These are phyloP conservation scores for Coemansia reversa DNA, from an alignment of 192 early-diverging fungal genomes.

Conservation along the genomic window DNA sequence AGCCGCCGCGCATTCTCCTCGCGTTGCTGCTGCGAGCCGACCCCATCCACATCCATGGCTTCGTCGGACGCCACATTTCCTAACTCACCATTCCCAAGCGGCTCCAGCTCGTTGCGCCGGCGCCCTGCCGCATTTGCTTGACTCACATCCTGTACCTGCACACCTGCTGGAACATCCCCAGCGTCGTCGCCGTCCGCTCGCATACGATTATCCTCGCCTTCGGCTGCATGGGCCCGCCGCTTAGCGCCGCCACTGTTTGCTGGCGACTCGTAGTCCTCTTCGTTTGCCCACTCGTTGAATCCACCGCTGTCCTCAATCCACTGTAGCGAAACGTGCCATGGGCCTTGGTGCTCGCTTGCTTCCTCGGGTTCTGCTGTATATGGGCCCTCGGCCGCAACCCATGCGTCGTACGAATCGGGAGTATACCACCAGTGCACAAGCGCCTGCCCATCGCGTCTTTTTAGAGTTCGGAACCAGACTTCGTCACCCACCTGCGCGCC, in stretches of 20 bases:
- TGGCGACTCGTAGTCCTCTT: constrained; percentile 76
- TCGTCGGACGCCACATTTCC: constrained; percentile 25
- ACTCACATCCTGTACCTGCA: constrained; percentile 19
- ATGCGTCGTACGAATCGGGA: constrained; percentile 78
- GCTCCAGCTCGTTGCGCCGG: constrained; percentile 44
- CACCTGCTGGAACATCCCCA: constrained; percentile 17
- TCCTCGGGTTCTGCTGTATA: constrained; percentile 61
- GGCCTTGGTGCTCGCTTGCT: constrained; percentile 63
- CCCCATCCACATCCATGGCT: constrained; percentile 29
- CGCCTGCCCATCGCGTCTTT: constrained; percentile 54
- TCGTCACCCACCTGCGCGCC: constrained; percentile 19
- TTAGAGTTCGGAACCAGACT: constrained; percentile 53
- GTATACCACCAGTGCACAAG: constrained; percentile 81
- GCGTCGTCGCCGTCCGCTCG: constrained; percentile 29
- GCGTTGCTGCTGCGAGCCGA: constrained; percentile 40
- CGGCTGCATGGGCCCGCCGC: constrained; percentile 42
- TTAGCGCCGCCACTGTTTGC: constrained; percentile 41
- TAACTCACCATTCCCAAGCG: constrained; percentile 35
- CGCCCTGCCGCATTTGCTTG: constrained; percentile 10
- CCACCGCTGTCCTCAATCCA: constrained; percentile 75
- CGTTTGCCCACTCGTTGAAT: constrained; percentile 83
- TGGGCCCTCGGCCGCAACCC: constrained; percentile 62
- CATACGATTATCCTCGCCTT: constrained; percentile 38
- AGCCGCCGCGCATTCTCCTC: constrained; percentile 70
- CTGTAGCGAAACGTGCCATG: constrained; percentile 67